Percentiles rank a stretch among this genome's conserved stretches.
phyloP scores from a whole-genome alignment of 805 yeast species.

The Danielia reshetovae region DNA sequence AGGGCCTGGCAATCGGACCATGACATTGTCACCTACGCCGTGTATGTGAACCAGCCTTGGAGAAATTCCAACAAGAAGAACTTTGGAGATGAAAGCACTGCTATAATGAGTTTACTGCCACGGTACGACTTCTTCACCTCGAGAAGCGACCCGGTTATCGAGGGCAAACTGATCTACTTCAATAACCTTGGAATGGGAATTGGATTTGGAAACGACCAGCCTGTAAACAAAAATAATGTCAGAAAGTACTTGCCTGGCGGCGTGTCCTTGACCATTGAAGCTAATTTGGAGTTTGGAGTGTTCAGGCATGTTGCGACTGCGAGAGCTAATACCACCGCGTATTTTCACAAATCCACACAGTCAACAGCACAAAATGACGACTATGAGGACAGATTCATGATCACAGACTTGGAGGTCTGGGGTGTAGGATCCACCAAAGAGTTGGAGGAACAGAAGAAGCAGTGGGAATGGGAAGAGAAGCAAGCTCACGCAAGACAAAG shows the following conservation, averaged over 20 bases:
- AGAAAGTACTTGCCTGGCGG: constrained; percentile 63
- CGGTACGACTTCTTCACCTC: constrained; percentile 48
- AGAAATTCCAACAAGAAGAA: constrained; percentile 60
- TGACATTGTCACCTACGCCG: constrained; percentile 56
- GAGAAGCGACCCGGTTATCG: constrained; percentile 26
- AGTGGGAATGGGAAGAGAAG: constrained; percentile 89
- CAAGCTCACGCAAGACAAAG: constrained; percentile 78
- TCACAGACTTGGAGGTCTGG: constrained; percentile 84
- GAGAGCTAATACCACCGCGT: constrained; percentile 17
- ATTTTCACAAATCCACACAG: constrained; percentile 25
- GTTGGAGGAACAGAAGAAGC: constrained; percentile 66
- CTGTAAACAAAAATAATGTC: constrained; percentile 44
- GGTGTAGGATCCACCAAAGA: constrained; percentile 84
- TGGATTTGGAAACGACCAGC: constrained; percentile 76
- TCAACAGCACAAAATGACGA: constrained; percentile 14
- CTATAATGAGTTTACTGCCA: constrained; percentile 68
- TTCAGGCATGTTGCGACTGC: constrained; percentile 62
- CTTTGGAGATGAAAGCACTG: constrained; percentile 60
- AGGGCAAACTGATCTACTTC: constrained; percentile 52
- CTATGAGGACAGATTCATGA: constrained; percentile 66
- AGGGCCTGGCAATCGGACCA: constrained; percentile 35
- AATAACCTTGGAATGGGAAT: constrained; percentile 74
- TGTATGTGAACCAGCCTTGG: constrained; percentile 74
- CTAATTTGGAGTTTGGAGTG: constrained; percentile 72
- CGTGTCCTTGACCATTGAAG: constrained; percentile 75